Base-by-base conservation (phyloP, 1,284 basidiomycete genomes). In the Boletellus dicymbophilus region DNA sequence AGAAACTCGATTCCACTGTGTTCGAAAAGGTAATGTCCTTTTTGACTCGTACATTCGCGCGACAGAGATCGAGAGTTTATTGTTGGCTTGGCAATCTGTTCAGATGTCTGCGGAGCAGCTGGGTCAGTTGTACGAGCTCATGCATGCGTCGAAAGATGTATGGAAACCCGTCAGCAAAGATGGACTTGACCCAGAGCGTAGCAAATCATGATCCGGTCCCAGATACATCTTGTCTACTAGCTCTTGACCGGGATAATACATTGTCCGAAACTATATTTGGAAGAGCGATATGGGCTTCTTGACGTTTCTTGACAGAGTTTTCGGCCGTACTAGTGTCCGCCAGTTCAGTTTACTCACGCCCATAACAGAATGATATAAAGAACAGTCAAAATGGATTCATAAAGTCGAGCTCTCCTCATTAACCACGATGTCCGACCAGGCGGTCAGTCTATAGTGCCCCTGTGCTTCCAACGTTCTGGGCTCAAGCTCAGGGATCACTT, bases 91-190 rank as follows among this genome's bases (percentile, higher is more conserved):
- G 36, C 21, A 21, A 12, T n/a, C 23, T 8, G 1, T 42, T 36
- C 52, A 94, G 88, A 87, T 97, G 82, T 93, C 90, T n/a, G 71
- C 77, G n/a, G 89, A 95, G 66, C 94, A 97, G 67, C 76, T 96
- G 6, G 90, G 90, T 2, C 94, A 97, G 67, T 71, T 97, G 37
- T 93, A 95, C 64, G 93, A 95, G 67, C 77, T 98, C 51, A 93
- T 95, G 91, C 87, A 92, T 57, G 90, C 85, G 1, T 86, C 92
- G 0, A 92, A 90, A 63, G 86, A 88, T 52, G 77, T 95, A 13
- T 95, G 90, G 90, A 93, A 88, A 65, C 74, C 80, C 18, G 66
- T 73, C 28, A 26, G 25, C 7, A 51, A 54, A 37, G 51, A 54
- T 51, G 31, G 21, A 22, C 27, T 7, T 33, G 41, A 54, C 30